Conservation (phyloP, 345 rosid species). For the Populus deltoides region DNA sequence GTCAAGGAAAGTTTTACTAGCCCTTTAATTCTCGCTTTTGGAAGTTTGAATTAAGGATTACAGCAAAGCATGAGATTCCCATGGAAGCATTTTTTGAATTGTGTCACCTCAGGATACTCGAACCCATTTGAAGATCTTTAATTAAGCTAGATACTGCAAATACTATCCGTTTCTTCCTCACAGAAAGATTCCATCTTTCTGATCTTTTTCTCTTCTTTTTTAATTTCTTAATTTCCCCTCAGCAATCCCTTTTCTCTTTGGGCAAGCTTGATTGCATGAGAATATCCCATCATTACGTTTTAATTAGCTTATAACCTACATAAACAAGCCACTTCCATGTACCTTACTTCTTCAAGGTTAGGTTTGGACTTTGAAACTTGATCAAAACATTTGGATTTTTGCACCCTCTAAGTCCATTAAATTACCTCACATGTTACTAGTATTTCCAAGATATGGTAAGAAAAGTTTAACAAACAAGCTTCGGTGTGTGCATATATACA, state of each 20-base stretch:
- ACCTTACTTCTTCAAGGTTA: not conserved
- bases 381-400: not conserved
- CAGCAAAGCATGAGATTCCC: conserved; percentile 35
- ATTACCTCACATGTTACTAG: no score
- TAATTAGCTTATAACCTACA: not conserved
- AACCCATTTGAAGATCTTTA: conserved; percentile 12
- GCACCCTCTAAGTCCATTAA: no score
- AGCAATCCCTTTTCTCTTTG: no score
- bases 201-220: not conserved
- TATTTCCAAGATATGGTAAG: no score
- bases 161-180: not conserved
- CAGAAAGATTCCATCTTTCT: not conserved
- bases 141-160: not conserved
- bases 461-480: no score
- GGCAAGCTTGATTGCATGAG: no score
- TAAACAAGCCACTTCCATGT: not conserved
- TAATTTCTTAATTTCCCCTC: not conserved
- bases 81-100: conserved; percentile 18
- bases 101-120: conserved; percentile 8
- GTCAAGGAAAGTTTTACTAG: not conserved
- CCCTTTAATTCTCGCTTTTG: not conserved
- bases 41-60: conserved; percentile 13
- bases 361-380: not conserved
- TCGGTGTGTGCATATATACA: no score
- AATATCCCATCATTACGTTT: not conserved